Percentiles rank a stretch among this genome's conserved stretches.
Evolutionary conservation across 306 rosid genomes (phyloP).

Genomic region (Gastrolobium bilobum): DNA sequence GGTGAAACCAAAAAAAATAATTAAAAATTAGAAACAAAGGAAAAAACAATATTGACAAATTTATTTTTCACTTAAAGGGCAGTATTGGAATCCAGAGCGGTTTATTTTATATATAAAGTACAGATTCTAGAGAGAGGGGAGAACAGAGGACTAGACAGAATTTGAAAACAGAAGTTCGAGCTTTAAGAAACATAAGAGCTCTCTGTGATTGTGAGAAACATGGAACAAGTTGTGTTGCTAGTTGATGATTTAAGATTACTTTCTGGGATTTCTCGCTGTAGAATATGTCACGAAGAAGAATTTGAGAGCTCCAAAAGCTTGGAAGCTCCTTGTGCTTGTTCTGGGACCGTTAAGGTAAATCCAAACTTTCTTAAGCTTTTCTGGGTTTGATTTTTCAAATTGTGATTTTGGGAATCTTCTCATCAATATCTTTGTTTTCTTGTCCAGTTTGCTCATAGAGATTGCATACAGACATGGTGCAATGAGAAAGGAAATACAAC

Average conservation of each 20-base stretch:
- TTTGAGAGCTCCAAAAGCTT: conserved; percentile 67
- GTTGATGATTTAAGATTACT: conserved; percentile 68
- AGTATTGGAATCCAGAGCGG: conserved; percentile 47
- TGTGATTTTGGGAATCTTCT: neutral
- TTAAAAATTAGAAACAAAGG: neutral
- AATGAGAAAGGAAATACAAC: conserved; percentile 86
- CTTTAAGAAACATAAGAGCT: conserved; percentile 27
- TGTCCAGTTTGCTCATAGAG: conserved; percentile 93
- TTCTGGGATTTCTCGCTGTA: conserved; percentile 65
- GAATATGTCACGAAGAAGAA: conserved; percentile 96
- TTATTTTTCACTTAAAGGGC: conserved; percentile 50
- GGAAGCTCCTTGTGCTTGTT: conserved; percentile 97
- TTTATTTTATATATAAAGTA: conserved; percentile 52
- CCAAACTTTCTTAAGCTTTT: neutral
- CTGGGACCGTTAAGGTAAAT: conserved; percentile 91
- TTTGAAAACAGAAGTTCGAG: conserved; percentile 42
- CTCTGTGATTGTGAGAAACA: conserved; percentile 43
- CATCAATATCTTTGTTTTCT: neutral
- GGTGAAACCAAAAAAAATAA: neutral
- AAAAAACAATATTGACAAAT: conserved; percentile 35
- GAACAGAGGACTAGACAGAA: conserved; percentile 28
- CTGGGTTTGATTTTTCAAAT: neutral
- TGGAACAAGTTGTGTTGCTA: conserved; percentile 71
- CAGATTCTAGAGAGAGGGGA: conserved; percentile 18
- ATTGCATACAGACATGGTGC: conserved; percentile 98